Base-by-base conservation (phyloP, 2,329 filamentous ascomycete genomes). In the Pseudovirgaria hyperparasitica region DNA sequence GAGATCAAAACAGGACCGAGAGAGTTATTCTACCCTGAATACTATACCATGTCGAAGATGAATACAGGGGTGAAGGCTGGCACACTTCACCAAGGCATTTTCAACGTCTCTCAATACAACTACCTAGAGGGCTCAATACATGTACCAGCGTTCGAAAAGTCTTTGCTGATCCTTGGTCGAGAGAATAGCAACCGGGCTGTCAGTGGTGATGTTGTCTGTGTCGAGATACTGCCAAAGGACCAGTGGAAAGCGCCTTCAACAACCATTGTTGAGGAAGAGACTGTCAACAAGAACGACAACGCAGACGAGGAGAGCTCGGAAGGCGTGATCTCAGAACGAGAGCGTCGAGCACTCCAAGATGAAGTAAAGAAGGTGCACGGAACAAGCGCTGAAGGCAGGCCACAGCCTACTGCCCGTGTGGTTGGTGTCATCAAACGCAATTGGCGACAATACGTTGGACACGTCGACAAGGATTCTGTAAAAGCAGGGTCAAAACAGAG, bases 221-320 rank as follows among this genome's bases (percentile, higher is more conserved):
- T 98, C 9, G 86, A 98, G 54, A 71, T 98, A 4, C 63, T 98
- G 3, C 85, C 90, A 0, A 81, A 86, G 51, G 84, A 93, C 30
- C 87, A 94, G 52, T 98, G 90, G 90, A 96, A 94, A 56, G 76
- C 80, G 23, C 86, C 90, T 1, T 96, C 87, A 2, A 87, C 82
- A 4, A 92, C 92, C 52, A 87, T 98, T 25, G 76, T 98, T 17
- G 90, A 98, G 40, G 90, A 98, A 51, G 87, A 94, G 41, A 70
- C 77, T 2, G 63, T 96, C 20, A 93, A 85, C 28, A 84, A 81
- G 53, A 84, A 98, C 45, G 90, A 98, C 45, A 93, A 92, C 42
- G 78, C 90, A 2, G 90, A 96, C 38, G 70, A 70, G 5, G 87
- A 92, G 34, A 77, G 80, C 29, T 54, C 52, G 9, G 62, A 66